Percentiles rank a stretch among this genome's conserved stretches.
Conservation (phyloP, 2,329 filamentous ascomycete species). For the Colletotrichum sp. region DNA sequence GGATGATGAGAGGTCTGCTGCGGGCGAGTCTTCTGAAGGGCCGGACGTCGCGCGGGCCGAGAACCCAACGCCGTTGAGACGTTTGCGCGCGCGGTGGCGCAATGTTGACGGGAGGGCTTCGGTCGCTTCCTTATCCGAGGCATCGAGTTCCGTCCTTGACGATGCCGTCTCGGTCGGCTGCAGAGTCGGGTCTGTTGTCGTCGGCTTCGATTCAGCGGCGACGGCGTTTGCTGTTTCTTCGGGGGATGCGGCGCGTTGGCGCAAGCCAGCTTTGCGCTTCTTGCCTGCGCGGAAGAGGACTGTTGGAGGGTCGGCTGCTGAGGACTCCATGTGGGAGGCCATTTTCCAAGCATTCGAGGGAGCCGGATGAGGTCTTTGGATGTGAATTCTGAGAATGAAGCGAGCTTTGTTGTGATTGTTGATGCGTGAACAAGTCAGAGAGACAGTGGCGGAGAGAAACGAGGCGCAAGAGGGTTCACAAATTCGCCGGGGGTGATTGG, state of each 20-base stretch:
- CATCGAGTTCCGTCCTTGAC: neutral
- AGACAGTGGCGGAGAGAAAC: neutral
- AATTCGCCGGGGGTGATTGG: neutral
- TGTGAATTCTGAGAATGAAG: neutral
- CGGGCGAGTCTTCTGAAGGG: conserved; percentile 18
- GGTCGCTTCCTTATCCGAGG: conserved; percentile 3
- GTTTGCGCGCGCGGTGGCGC: conserved; percentile 55
- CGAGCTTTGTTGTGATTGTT: neutral
- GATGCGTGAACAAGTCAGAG: neutral
- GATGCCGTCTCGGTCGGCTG: neutral
- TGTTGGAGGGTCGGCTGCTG: conserved; percentile 24
- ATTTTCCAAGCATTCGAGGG: conserved; percentile 7
- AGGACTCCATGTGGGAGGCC: conserved; percentile 26
- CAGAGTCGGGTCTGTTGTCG: neutral
- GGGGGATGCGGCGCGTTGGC: conserved; percentile 46
- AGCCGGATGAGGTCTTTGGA: neutral
- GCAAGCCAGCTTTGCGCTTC: conserved; percentile 62
- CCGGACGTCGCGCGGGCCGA: conserved; percentile 31
- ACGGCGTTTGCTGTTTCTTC: conserved; percentile 25
- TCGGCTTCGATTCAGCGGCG: neutral
- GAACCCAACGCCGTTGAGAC: conserved; percentile 63
- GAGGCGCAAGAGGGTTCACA: neutral
- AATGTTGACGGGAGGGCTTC: conserved; percentile 3
- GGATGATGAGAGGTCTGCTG: neutral
- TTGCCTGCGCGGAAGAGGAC: conserved; percentile 62